These are phyloP conservation scores for Exserohilum turcica DNA, from an alignment of 2,329 filamentous ascomycete species.

Conservation along the genomic window DNA sequence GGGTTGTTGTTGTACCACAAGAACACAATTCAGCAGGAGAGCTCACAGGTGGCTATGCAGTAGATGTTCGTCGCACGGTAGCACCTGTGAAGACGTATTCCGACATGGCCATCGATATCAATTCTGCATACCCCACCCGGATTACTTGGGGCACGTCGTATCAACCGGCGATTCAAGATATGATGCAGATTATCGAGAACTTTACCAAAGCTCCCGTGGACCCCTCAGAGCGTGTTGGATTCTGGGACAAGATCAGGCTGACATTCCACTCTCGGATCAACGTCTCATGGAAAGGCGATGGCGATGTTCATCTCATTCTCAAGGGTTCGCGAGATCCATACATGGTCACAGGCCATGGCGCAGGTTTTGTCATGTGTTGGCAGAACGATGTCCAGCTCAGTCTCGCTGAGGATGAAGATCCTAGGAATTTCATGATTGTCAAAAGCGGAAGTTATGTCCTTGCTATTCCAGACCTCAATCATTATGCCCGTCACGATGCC, in stretches of 20 bases:
- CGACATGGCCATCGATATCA: constrained; percentile 88
- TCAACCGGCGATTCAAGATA: constrained; percentile 96
- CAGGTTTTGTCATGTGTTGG: constrained; percentile 98
- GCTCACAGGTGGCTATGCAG: constrained; percentile 70
- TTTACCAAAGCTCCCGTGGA: constrained; percentile 97
- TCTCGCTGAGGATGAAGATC: constrained; percentile 82
- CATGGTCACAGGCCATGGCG: constrained; percentile 86
- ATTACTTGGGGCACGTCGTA: constrained; percentile 98
- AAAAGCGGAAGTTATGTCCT: constrained; percentile 95
- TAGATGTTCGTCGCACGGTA: constrained; percentile 88
- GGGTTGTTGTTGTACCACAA: constrained; percentile 82
- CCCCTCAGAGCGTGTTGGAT: constrained; percentile 89
- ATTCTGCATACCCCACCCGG: constrained; percentile 86
- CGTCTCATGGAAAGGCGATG: constrained; percentile 91
- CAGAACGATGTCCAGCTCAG: constrained; percentile 89
- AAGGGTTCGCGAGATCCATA: constrained; percentile 94
- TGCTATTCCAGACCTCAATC: constrained; percentile 90
- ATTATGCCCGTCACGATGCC: constrained; percentile 74
- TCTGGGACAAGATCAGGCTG: constrained; percentile 97
- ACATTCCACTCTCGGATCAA: constrained; percentile 91
- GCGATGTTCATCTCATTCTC: constrained; percentile 89
- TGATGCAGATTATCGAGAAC: constrained; percentile 99
- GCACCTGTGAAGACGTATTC: constrained; percentile 97
- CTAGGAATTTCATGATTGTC: constrained; percentile 91
- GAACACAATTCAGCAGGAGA: constrained; percentile 61